These are phyloP conservation scores for Blastobotrys chiropterorum DNA, from an alignment of 805 yeast species.

Conservation along the genomic window DNA sequence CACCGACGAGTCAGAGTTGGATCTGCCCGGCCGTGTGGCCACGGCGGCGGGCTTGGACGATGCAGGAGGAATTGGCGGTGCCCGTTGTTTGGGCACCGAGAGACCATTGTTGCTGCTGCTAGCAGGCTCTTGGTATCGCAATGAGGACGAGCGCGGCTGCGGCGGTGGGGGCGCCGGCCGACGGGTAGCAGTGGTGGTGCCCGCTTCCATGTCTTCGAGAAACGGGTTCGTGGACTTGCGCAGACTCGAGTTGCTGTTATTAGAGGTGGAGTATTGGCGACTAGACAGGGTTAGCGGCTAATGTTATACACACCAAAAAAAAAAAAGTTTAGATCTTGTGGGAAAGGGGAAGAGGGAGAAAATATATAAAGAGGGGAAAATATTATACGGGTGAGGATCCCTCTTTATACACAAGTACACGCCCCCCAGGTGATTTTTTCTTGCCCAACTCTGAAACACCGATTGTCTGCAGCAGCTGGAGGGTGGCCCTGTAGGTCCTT, in stretches of 20 bases:
- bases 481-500: background rate
- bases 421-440: background rate
- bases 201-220: conserved; percentile 13
- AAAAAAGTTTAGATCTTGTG: background rate
- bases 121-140: background rate
- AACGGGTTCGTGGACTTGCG: conserved; percentile 23
- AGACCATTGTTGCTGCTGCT: background rate
- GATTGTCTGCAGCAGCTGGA: background rate
- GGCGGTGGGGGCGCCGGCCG: conserved; percentile 9
- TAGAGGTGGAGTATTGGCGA: conserved; percentile 5
- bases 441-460: background rate
- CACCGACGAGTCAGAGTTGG: conserved; percentile 21
- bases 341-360: background rate
- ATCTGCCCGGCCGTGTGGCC: conserved; percentile 29
- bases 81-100: background rate
- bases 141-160: conserved; percentile 5
- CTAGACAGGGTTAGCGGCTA: no score
- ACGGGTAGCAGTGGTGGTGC: background rate
- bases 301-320: no score
- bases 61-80: conserved; percentile 16
- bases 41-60: conserved; percentile 29
- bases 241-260: conserved; percentile 10
- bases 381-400: background rate
- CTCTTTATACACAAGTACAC: background rate
- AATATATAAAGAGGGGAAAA: background rate